These are phyloP conservation scores for Kondoa subrosea DNA, from an alignment of 768 basidiomycete genomes.

Conservation along the genomic window DNA sequence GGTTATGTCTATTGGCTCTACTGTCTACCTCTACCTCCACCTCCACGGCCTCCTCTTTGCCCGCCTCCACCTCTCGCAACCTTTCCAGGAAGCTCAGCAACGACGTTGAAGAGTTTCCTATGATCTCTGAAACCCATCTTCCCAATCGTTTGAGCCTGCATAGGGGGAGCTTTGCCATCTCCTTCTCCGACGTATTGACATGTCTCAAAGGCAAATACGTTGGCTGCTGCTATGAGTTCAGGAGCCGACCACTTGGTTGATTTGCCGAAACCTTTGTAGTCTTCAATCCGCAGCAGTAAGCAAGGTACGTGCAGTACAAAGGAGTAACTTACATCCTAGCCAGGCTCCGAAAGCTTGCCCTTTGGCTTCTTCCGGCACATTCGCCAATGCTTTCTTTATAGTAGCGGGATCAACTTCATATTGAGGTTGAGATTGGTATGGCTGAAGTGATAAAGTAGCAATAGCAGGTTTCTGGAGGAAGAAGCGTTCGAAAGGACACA, in stretches of 20 bases:
- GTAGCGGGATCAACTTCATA: conserved; percentile 17
- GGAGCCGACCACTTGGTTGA: background rate
- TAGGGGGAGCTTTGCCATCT: conserved; percentile 5
- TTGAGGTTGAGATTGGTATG: background rate
- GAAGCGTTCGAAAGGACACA: conserved; percentile 40
- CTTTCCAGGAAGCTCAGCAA: too few relatives aligned
- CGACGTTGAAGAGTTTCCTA: conserved; percentile 6
- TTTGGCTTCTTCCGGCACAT: conserved; percentile 37
- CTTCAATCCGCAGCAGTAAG: too few relatives aligned
- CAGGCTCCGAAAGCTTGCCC: conserved; percentile 42
- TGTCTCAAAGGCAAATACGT: conserved; percentile 7
- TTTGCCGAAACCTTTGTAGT: conserved; percentile 37
- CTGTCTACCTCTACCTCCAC: too few relatives aligned
- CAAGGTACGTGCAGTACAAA: too few relatives aligned
- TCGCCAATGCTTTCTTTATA: conserved; percentile 30
- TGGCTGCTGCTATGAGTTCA: background rate
- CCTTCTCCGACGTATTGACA: background rate
- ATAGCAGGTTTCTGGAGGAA: conserved; percentile 40
- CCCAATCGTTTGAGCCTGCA: conserved; percentile 6
- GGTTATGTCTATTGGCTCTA: too few relatives aligned
- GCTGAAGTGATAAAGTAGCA: conserved; percentile 35
- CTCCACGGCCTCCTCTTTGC: too few relatives aligned
- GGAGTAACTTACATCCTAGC: conserved; percentile 43
- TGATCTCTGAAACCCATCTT: conserved; percentile 12
- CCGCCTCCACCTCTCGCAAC: too few relatives aligned